Evolutionary conservation across 176 grass and related monocot species (phyloP), one percentile per base, ranked within the genome.

Genomic region (Musa troglodytarum): DNA sequence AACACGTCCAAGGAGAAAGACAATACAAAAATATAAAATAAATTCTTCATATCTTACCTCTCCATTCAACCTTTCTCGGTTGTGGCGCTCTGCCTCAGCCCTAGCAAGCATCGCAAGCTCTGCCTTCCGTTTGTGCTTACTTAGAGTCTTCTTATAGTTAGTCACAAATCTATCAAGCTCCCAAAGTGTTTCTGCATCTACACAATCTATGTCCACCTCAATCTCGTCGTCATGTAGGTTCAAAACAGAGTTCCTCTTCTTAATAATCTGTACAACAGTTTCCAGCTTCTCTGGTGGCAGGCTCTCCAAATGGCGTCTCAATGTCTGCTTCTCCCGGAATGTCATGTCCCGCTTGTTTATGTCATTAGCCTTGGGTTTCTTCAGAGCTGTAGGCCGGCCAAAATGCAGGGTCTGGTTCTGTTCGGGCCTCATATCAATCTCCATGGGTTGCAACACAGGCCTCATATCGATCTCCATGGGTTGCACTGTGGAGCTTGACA

Each of bases 131-230:
- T 94, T 99, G 71, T 94, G 83, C 86, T 99, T 99, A 74, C 95
- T 99, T 49, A 99, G 78, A 77, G 89, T 87, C 70, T 99, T 99
- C 79, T 89, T 99, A 81, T 92, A 94, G 82, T 99, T 99, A 21
- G 90, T 86, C 34, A 99, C 95, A 74, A 99, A 99, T 76, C 95
- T 85, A 80, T 94, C 95, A 58, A 99, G 95, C 54, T 99, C 90
- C 95, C 95, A 99, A 82, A 99, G 87, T 23, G 95, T 99, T 78
- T 99, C 95, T 24, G 86, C 79, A 85, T 99, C 95, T 82, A 98
- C 86, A 78, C 90, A 94, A 83, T 98, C 95, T 69, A 98, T 98
- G 83, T 98, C 95, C 21, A 98, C 86, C 81, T 98, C 95, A 87
- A 98, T 98, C 75, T 94, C 95, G 81, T 98, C 95, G 53, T 94